A percentile compares a stretch with the other conserved stretches of the same genome.
phyloP scores from a whole-genome alignment of 1,284 basidiomycete genomes.

The Tilletia caries region DNA sequence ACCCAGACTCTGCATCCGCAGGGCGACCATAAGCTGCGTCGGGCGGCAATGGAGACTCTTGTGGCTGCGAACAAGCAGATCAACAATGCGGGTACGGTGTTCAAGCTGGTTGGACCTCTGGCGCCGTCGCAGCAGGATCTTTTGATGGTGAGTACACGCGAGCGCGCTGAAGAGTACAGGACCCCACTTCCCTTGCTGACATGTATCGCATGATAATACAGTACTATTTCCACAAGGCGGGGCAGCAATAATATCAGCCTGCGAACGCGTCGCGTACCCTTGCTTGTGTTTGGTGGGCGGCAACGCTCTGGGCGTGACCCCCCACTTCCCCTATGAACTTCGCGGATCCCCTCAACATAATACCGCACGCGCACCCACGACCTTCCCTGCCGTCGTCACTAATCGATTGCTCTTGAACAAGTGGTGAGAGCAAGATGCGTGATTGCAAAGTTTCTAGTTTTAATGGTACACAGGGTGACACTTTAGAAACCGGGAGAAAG shows the following conservation, averaged over 20 bases:
- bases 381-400: too few relatives aligned
- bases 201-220: background rate
- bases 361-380: too few relatives aligned
- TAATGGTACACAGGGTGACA: background rate
- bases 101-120: conserved; percentile 24
- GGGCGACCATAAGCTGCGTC: conserved; percentile 16
- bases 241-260: conserved; percentile 5
- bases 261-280: too few relatives aligned
- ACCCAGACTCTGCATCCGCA: conserved; percentile 18
- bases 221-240: conserved; percentile 17
- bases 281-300: too few relatives aligned
- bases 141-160: conserved; percentile 25
- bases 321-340: too few relatives aligned
- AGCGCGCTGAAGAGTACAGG: background rate
- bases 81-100: background rate
- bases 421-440: too few relatives aligned
- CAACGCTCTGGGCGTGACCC: too few relatives aligned
- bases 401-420: too few relatives aligned
- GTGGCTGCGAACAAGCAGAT: conserved; percentile 20
- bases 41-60: conserved; percentile 21
- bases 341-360: too few relatives aligned
- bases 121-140: conserved; percentile 29
- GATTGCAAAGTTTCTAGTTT: background rate
- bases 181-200: too few relatives aligned
- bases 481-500: background rate